Conservation (phyloP, 2,329 filamentous ascomycete species). For the Aspergillus unguis region DNA sequence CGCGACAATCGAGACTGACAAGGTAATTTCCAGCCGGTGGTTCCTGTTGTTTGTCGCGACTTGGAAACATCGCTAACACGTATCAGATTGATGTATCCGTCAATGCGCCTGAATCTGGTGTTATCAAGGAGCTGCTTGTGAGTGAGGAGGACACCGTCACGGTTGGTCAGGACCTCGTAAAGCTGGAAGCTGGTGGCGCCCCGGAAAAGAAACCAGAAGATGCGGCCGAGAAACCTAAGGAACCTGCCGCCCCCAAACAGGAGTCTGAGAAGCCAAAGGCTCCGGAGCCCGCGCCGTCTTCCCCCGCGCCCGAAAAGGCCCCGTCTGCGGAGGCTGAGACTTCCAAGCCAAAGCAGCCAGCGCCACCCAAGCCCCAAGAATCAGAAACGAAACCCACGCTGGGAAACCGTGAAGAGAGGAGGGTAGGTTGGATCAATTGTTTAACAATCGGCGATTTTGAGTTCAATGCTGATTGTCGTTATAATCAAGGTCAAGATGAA, state of each 20-base stretch:
- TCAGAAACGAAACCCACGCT: conserved; percentile 39
- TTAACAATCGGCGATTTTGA: neutral
- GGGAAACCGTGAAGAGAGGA: conserved; percentile 80
- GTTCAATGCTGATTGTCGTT: conserved; percentile 4
- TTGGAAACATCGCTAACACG: conserved; percentile 5
- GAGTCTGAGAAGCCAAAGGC: conserved; percentile 28
- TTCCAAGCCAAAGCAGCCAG: conserved; percentile 20
- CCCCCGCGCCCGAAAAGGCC: conserved; percentile 35
- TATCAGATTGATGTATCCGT: conserved; percentile 89
- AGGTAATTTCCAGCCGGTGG: conserved; percentile 55
- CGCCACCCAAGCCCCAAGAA: conserved; percentile 21
- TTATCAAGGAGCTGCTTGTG: conserved; percentile 85
- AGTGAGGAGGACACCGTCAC: conserved; percentile 93
- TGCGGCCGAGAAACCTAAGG: conserved; percentile 57
- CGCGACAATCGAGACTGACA: conserved; percentile 98
- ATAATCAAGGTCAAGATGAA: conserved; percentile 90
- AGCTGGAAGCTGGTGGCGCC: conserved; percentile 73
- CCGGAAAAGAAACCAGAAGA: conserved; percentile 56
- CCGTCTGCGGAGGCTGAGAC: conserved; percentile 32
- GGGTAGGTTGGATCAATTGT: conserved; percentile 56
- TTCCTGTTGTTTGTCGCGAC: neutral
- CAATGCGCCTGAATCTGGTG: conserved; percentile 86
- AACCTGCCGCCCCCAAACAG: conserved; percentile 53
- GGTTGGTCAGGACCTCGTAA: conserved; percentile 87
- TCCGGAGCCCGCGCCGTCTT: conserved; percentile 16